These are phyloP conservation scores for Cucumis variabilis DNA, from an alignment of 331 rosid genomes.

Conservation along the genomic window DNA sequence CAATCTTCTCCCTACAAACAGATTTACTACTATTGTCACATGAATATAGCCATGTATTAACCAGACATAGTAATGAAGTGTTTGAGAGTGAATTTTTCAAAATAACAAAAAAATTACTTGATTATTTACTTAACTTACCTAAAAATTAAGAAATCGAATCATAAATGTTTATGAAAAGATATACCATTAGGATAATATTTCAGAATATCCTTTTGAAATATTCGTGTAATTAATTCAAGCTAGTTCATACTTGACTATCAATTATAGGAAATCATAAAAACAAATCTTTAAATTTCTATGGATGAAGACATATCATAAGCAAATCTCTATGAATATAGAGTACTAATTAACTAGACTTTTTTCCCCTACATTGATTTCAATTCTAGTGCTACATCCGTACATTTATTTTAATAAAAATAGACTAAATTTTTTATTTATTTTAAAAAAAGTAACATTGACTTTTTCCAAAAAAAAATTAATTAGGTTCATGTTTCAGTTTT, in stretches of 20 bases:
- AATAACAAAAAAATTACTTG: too few species aligned
- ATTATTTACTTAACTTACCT: too few species aligned
- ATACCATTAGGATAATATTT: background rate
- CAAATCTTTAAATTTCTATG: background rate
- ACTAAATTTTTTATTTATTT: background rate
- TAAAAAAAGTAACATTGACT: background rate
- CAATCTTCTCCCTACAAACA: too few species aligned
- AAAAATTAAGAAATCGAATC: background rate
- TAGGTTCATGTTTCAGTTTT: background rate
- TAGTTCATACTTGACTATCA: background rate
- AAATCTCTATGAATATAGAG: background rate
- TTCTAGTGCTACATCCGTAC: background rate
- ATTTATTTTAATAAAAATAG: background rate
- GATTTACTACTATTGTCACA: too few species aligned
- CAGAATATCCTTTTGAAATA: background rate
- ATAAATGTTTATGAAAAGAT: too few species aligned
- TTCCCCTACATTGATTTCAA: background rate
- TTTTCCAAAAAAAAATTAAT: background rate
- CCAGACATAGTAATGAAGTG: too few species aligned
- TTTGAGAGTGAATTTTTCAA: too few species aligned
- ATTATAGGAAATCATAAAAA: background rate
- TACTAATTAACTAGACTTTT: background rate
- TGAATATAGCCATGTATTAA: too few species aligned
- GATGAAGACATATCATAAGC: background rate
- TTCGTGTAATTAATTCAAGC: background rate